These are phyloP conservation scores for Colletotrichum graminicola DNA, from an alignment of 2,329 filamentous ascomycete genomes.

Conservation along the genomic window DNA sequence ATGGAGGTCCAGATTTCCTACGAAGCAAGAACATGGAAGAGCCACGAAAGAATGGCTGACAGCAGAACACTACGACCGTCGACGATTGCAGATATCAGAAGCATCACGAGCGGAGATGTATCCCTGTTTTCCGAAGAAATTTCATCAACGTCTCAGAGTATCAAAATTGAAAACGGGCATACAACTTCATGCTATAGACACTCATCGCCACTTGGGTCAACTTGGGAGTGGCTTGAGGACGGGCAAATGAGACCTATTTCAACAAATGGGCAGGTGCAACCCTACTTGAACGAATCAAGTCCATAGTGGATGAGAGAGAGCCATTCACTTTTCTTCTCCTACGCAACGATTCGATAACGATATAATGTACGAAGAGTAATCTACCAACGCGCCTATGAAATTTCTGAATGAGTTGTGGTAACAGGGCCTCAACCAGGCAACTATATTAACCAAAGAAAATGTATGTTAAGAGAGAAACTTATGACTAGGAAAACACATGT, in stretches of 20 bases:
- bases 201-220: not conserved
- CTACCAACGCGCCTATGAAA: not conserved
- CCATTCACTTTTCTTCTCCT: no score
- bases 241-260: not conserved
- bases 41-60: constrained; percentile 5
- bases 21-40: constrained; percentile 23
- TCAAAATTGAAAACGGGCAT: not conserved
- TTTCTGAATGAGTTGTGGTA: not conserved
- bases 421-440: no score
- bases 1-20: constrained; percentile 37
- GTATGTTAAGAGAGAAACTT: no score
- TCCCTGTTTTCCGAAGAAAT: not conserved
- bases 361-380: not conserved
- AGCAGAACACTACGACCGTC: constrained; percentile 2
- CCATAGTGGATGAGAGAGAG: not conserved
- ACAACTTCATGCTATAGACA: not conserved
- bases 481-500: not conserved
- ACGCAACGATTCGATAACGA: not conserved
- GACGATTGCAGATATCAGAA: constrained; percentile 17
- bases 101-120: constrained; percentile 1
- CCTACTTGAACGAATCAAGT: not conserved
- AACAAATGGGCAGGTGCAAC: not conserved
- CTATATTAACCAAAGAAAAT: not conserved
- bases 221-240: constrained; percentile 2
- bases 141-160: not conserved